Conservation (phyloP, 371 early-diverging fungal genomes). For the Mortierella sp. region DNA sequence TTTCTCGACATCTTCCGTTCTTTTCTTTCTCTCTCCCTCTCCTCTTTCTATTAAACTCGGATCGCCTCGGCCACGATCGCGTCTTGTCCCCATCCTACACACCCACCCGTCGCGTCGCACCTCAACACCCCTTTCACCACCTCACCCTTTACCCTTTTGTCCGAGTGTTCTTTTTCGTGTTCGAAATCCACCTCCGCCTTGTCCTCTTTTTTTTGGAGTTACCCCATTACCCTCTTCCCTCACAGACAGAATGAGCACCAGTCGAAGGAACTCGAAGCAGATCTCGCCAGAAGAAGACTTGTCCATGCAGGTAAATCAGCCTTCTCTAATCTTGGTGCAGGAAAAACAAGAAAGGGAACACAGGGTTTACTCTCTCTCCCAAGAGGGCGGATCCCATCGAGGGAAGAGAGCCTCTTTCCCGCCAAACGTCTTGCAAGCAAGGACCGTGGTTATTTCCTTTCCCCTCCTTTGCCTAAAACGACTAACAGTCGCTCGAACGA, state of each 20-base stretch:
- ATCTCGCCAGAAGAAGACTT: conserved; percentile 46
- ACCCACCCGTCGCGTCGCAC: no score
- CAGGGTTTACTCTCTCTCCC: not conserved
- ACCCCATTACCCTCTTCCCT: not conserved
- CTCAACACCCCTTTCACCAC: not conserved
- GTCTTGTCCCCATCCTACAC: not conserved
- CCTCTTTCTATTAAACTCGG: not conserved
- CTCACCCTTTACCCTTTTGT: not conserved
- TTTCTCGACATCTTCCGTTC: not conserved
- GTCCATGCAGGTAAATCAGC: conserved; percentile 38
- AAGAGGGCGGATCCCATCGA: conserved; percentile 4
- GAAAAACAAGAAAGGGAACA: not conserved
- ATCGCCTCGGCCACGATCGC: not conserved
- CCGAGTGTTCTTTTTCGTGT: not conserved
- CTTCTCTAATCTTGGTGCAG: not conserved
- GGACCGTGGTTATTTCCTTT: conserved; percentile 9
- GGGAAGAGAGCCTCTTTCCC: conserved; percentile 14
- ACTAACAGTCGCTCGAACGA: not conserved
- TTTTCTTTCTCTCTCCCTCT: not conserved
- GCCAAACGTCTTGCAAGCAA: conserved; percentile 7
- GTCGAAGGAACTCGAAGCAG: conserved; percentile 56
- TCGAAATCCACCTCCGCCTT: no score
- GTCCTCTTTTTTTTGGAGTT: not conserved
- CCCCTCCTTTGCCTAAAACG: not conserved
- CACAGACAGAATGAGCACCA: conserved; percentile 40